A percentile compares a stretch with the other conserved stretches of the same genome.
phyloP scores from a whole-genome alignment of 139 green algal species.

The Coccomyxa sp. region DNA sequence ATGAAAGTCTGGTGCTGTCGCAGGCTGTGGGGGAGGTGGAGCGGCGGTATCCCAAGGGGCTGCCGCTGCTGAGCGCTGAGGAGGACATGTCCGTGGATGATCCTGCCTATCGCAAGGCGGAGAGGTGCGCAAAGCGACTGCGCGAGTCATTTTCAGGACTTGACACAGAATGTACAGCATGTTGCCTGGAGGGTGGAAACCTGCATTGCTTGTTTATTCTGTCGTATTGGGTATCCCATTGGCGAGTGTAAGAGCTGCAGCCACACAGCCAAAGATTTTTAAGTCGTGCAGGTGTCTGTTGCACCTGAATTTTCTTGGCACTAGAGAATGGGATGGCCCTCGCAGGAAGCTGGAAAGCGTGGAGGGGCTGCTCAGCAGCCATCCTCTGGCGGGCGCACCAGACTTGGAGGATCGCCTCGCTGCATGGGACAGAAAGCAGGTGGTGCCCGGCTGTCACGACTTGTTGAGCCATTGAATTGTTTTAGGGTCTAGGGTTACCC shows the following conservation, averaged over 20 bases:
- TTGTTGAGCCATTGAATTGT: too few species aligned
- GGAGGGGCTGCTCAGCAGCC: slow-evolving; percentile 39
- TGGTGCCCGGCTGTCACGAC: not conserved
- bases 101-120: slow-evolving; percentile 12
- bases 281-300: too few species aligned
- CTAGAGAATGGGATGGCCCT: too few species aligned
- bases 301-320: too few species aligned
- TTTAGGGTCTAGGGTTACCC: too few species aligned
- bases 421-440: slow-evolving; percentile 37
- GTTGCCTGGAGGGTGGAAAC: not conserved
- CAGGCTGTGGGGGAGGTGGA: slow-evolving; percentile 39
- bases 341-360: slow-evolving; percentile 36
- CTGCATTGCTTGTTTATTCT: not conserved
- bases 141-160: not conserved
- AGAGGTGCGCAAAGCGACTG: not conserved
- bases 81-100: slow-evolving; percentile 60
- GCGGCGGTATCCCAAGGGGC: slow-evolving; percentile 25
- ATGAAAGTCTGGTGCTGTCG: not conserved
- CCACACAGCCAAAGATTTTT: too few species aligned
- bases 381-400: slow-evolving; percentile 31
- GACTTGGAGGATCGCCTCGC: slow-evolving; percentile 33
- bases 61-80: slow-evolving; percentile 59
- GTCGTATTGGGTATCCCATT: too few species aligned
- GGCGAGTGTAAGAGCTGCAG: too few species aligned
- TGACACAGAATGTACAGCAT: too few species aligned